These are phyloP conservation scores for Sclerotinia nivalis DNA, from an alignment of 2,329 filamentous ascomycete species.

Conservation along the genomic window DNA sequence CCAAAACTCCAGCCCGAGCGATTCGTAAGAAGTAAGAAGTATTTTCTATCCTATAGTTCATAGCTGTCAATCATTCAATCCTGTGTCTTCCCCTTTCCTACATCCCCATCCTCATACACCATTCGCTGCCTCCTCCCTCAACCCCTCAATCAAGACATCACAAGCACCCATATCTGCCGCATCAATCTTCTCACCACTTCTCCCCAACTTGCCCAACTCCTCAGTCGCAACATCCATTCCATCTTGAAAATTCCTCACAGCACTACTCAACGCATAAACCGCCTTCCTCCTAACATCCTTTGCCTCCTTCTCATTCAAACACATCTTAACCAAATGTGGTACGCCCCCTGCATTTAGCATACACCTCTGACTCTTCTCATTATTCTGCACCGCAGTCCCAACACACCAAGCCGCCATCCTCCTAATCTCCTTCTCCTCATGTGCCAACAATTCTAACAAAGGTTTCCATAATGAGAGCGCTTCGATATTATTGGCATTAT, in stretches of 20 bases:
- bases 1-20: constrained; percentile 18
- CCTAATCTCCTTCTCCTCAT: constrained; percentile 70
- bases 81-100: not conserved
- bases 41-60: not conserved
- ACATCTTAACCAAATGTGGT: constrained; percentile 66
- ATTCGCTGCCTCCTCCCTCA: constrained; percentile 54
- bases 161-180: constrained; percentile 85
- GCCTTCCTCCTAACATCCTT: constrained; percentile 78
- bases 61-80: not conserved
- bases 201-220: constrained; percentile 57
- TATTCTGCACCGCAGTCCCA: constrained; percentile 95
- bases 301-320: constrained; percentile 59
- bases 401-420: constrained; percentile 92
- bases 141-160: constrained; percentile 68
- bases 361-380: constrained; percentile 78
- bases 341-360: constrained; percentile 65
- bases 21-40: not conserved
- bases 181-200: constrained; percentile 61
- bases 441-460: constrained; percentile 67
- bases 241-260: constrained; percentile 85
- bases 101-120: not conserved
- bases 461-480: constrained; percentile 79
- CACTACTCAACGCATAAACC: constrained; percentile 83
- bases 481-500: constrained; percentile 95
- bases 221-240: constrained; percentile 68